These are phyloP conservation scores for Marchantia paleacea DNA, from an alignment of 225 moss, liverwort and hornwort species.

Conservation along the genomic window DNA sequence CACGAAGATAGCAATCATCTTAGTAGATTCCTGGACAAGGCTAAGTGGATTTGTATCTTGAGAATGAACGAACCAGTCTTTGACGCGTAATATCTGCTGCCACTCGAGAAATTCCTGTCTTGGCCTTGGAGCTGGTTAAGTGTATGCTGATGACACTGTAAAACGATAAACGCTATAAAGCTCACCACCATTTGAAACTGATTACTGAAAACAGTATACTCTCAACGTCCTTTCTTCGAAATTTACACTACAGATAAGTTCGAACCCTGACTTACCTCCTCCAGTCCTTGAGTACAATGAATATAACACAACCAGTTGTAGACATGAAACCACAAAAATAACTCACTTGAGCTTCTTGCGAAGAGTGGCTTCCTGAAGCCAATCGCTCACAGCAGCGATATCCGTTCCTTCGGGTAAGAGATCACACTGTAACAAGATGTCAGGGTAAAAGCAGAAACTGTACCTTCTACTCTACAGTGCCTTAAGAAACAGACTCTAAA, in stretches of 20 bases:
- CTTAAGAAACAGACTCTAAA: not conserved
- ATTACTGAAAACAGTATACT: too few relatives aligned
- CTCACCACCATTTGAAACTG: too few relatives aligned
- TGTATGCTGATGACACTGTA: slow-evolving; percentile 94
- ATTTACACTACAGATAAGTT: too few relatives aligned
- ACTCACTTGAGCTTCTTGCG: slow-evolving; percentile 87
- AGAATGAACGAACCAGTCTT: slow-evolving; percentile 61
- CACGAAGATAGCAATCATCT: not conserved
- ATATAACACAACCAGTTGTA: not conserved
- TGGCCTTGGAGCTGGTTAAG: slow-evolving; percentile 85
- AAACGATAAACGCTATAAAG: too few relatives aligned
- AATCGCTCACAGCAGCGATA: slow-evolving; percentile 78
- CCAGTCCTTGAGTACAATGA: too few relatives aligned
- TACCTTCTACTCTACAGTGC: not conserved
- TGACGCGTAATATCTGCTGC: slow-evolving; percentile 73
- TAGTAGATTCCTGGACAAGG: not conserved
- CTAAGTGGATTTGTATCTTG: not conserved
- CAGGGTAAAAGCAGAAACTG: not conserved
- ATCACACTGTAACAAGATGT: slow-evolving; percentile 53
- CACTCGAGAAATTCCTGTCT: slow-evolving; percentile 75
- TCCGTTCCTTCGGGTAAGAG: slow-evolving; percentile 87
- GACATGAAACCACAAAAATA: not conserved
- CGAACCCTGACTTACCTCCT: too few relatives aligned
- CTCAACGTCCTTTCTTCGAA: too few relatives aligned
- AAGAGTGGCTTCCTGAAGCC: slow-evolving; percentile 77